phyloP scores from a whole-genome alignment of 306 rosid genomes.

The Trifolium subterraneum region DNA sequence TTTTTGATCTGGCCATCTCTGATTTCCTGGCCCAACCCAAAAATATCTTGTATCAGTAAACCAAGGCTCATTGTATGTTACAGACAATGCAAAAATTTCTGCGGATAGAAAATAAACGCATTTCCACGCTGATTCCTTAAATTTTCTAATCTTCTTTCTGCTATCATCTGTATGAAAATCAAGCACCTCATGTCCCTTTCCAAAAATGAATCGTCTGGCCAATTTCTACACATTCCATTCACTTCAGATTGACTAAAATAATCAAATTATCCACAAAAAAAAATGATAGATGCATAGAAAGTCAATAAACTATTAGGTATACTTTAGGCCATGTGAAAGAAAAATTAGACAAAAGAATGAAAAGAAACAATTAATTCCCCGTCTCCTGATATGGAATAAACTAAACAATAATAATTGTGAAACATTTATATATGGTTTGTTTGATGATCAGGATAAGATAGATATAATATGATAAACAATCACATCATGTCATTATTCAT shows the following conservation, averaged over 20 bases:
- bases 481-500: not conserved
- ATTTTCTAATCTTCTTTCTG: slow-evolving; percentile 78
- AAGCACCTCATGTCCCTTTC: slow-evolving; percentile 57
- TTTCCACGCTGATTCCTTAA: slow-evolving; percentile 99
- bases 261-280: slow-evolving; percentile 15
- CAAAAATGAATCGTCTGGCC: slow-evolving; percentile 73
- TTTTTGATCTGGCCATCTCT: slow-evolving; percentile 93
- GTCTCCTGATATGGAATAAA: not conserved
- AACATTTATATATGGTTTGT: not conserved
- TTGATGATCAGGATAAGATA: not conserved
- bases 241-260: slow-evolving; percentile 41
- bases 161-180: slow-evolving; percentile 57
- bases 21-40: slow-evolving; percentile 97
- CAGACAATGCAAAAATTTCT: slow-evolving; percentile 73
- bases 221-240: slow-evolving; percentile 58
- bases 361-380: not conserved
- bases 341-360: slow-evolving; percentile 4
- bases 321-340: not conserved
- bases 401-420: no score
- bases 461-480: not conserved
- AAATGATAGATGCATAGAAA: slow-evolving; percentile 1
- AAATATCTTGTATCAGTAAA: slow-evolving; percentile 68
- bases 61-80: slow-evolving; percentile 89
- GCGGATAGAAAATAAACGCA: slow-evolving; percentile 82
- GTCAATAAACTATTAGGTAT: not conserved